Evolutionary conservation across 2,329 filamentous ascomycete species (phyloP).

Genomic region (Xylariaceae sp.): DNA sequence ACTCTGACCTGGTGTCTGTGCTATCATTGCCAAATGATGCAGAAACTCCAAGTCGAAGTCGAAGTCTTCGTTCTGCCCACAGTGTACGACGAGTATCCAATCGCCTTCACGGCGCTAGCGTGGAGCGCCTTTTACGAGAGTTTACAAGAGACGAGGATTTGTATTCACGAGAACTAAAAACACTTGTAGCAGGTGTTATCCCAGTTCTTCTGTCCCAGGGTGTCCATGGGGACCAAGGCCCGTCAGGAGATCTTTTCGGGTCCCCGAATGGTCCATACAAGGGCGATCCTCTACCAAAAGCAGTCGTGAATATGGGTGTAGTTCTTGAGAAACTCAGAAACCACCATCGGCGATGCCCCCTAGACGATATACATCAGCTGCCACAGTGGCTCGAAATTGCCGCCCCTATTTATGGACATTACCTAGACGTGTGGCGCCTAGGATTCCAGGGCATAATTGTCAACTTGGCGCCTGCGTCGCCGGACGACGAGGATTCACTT

Average conservation of each 20-base stretch:
- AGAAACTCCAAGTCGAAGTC: constrained; percentile 54
- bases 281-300: constrained; percentile 65
- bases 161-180: constrained; percentile 87
- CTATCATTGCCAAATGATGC: constrained; percentile 66
- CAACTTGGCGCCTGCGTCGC: constrained; percentile 71
- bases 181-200: constrained; percentile 89
- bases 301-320: constrained; percentile 92
- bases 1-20: constrained; percentile 91
- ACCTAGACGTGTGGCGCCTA: constrained; percentile 82
- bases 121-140: constrained; percentile 73
- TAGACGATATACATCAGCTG: constrained; percentile 66
- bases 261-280: constrained; percentile 49
- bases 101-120: constrained; percentile 61
- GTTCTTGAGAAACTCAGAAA: constrained; percentile 78
- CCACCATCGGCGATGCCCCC: constrained; percentile 74
- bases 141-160: constrained; percentile 79
- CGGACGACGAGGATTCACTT: constrained; percentile 58
- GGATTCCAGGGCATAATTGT: constrained; percentile 94
- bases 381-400: constrained; percentile 77
- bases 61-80: constrained; percentile 69
- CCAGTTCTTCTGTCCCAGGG: constrained; percentile 86
- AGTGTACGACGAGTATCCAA: constrained; percentile 73
- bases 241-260: constrained; percentile 64
- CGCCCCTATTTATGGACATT: constrained; percentile 75
- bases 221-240: constrained; percentile 63